Evolutionary conservation across 2,329 filamentous ascomycete genomes (phyloP), one percentile per base, ranked within the genome.

Genomic region (Ophiostoma sp.): DNA sequence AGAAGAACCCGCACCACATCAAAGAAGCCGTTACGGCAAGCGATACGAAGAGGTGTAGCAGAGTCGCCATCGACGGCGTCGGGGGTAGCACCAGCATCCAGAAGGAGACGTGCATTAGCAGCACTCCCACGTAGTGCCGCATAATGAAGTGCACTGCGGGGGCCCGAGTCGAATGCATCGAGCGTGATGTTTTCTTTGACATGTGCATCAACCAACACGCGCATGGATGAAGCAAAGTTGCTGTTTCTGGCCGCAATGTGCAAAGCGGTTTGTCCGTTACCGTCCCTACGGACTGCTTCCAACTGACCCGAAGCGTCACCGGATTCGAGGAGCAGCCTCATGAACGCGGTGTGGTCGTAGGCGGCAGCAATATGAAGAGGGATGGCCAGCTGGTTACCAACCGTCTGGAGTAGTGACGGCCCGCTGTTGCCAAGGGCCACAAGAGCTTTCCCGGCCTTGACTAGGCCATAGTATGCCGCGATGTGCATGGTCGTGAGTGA

Each of bases 71-170:
- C 36, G 12, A 62, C 58, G 2, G 36, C 36, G 41, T 62, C 58
- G 12, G 38, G 27, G n/a, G 58, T 40, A 16, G 58, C 58, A 5
- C 58, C 36, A 12, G 14, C 27, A 42, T 62, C 14, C 6, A 62
- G 5, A n/a, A 62, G 58, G 16, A 62, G 58, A 1, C 58, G 58
- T 16, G 58, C 38, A 7, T 62, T 40, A 7, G 58, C 36, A 42
- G 38, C 58, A 62, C 58, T 62, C 2, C 58, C 58, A 42, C 58
- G 58, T 40, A 62, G 12, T n/a, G 36, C 58, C 12, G 58, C 58
- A 16, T 62, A 16, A 8, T 62, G 58, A 6, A 62, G 58, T n/a
- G 58, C 58, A 40, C 36, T 62, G 27, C 36, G 36, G 2, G 36
- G 27, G 36, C 36, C 58, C 4, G 58, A 62, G 36, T 62, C 36